Conservation (phyloP, 345 rosid species). For the Physaria fendleri region DNA sequence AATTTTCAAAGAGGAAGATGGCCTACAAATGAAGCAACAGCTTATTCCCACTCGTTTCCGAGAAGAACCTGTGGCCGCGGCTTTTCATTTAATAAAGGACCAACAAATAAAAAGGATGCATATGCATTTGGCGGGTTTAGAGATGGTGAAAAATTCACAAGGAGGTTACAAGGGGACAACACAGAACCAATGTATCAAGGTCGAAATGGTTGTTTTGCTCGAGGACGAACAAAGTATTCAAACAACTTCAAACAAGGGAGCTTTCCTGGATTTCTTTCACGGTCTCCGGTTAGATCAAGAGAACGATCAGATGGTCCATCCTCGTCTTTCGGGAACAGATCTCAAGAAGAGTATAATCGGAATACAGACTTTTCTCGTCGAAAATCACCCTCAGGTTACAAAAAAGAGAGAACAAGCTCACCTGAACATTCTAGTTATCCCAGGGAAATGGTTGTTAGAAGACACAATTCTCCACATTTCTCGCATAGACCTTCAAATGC, state of each 20-base stretch:
- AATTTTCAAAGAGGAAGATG: conserved; percentile 59
- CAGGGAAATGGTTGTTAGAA: conserved; percentile 54
- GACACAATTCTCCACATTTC: conserved; percentile 64
- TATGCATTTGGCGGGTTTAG: conserved; percentile 54
- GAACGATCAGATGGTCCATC: conserved; percentile 63
- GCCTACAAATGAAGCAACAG: conserved; percentile 28
- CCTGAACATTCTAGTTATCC: conserved; percentile 59
- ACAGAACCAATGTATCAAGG: conserved; percentile 50
- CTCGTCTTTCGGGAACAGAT: conserved; percentile 63
- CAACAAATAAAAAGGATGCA: conserved; percentile 50
- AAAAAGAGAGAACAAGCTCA: conserved; percentile 56
- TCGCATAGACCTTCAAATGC: conserved; percentile 46
- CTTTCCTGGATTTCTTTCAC: conserved; percentile 45
- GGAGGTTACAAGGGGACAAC: conserved; percentile 43
- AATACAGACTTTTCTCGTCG: conserved; percentile 49
- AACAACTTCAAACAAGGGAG: conserved; percentile 45
- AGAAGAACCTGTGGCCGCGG: conserved; percentile 55
- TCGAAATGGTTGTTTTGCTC: conserved; percentile 46
- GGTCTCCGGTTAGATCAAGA: conserved; percentile 61
- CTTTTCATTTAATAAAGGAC: conserved; percentile 43
- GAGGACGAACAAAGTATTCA: conserved; percentile 48
- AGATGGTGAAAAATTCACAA: conserved; percentile 47
- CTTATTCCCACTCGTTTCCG: conserved; percentile 36
- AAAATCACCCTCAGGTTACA: conserved; percentile 58
- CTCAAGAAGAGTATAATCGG: conserved; percentile 63